Conservation (phyloP, 257 asterid species). For the Eucommia ulmoides region DNA sequence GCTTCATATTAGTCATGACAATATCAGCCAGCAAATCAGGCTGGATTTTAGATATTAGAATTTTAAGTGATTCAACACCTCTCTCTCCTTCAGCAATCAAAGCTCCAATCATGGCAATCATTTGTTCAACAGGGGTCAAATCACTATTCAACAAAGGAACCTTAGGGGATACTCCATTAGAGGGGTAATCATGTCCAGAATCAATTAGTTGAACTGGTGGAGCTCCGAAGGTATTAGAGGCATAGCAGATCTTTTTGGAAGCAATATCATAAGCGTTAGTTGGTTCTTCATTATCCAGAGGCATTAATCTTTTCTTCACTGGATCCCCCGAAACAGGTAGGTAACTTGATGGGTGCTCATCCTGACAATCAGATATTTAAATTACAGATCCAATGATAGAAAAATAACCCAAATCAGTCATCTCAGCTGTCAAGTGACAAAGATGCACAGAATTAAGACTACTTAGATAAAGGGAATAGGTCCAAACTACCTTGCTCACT, state of each 20-base stretch:
- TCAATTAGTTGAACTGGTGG: conserved; percentile 33
- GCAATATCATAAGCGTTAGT: conserved; percentile 26
- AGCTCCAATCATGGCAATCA: conserved; percentile 89
- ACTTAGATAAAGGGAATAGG: too few relatives aligned
- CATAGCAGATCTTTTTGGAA: conserved; percentile 56
- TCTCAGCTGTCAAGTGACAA: not conserved
- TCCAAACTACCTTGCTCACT: conserved; percentile 71
- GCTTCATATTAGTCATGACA: conserved; percentile 87
- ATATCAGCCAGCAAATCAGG: conserved; percentile 97
- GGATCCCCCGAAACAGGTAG: conserved; percentile 40
- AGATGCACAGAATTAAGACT: not conserved
- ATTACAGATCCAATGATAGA: conserved; percentile 5
- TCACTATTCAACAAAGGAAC: conserved; percentile 40
- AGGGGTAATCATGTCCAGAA: conserved; percentile 31
- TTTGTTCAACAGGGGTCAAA: conserved; percentile 68
- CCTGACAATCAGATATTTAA: conserved; percentile 32
- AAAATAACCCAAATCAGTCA: conserved; percentile 10
- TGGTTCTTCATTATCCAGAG: conserved; percentile 48
- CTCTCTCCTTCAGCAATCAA: conserved; percentile 94
- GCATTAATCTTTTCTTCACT: conserved; percentile 55
- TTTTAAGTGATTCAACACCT: conserved; percentile 77
- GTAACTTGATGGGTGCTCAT: conserved; percentile 47
- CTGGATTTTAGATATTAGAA: conserved; percentile 69
- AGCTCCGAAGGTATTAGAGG: conserved; percentile 26
- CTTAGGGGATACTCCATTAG: conserved; percentile 48